Evolutionary conservation across 192 early-diverging fungal genomes (phyloP).

Genomic region (Dispira simplex): DNA sequence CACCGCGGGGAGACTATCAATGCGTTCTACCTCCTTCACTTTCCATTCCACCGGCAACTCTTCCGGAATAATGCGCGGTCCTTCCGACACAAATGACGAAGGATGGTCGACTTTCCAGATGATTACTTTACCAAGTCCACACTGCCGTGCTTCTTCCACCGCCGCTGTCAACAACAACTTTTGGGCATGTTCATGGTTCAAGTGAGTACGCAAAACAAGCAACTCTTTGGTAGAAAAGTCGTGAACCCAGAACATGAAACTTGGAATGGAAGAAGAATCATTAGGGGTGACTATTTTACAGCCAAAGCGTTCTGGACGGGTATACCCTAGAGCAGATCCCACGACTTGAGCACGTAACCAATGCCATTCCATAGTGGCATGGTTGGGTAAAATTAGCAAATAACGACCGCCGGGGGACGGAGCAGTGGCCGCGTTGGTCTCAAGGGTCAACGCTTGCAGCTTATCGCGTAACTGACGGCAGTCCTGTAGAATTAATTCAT

Average conservation of each 20-base stretch:
- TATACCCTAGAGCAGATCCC: neutral
- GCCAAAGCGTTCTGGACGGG: neutral
- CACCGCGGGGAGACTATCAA: neutral
- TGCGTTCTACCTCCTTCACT: neutral
- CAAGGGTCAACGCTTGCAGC: too few relatives aligned
- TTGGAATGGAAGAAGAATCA: neutral
- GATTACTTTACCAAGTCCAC: neutral
- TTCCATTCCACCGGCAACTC: neutral
- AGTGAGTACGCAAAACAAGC: neutral
- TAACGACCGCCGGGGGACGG: too few relatives aligned
- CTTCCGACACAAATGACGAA: neutral
- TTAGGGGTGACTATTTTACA: neutral
- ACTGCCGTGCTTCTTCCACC: neutral
- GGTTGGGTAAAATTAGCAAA: neutral
- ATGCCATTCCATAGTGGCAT: neutral
- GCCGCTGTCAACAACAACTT: neutral
- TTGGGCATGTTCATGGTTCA: neutral
- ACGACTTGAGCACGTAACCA: conserved; percentile 4
- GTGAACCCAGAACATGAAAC: conserved; percentile 4
- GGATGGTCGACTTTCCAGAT: neutral
- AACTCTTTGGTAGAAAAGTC: neutral
- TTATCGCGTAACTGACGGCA: too few relatives aligned
- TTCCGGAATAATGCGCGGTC: neutral
- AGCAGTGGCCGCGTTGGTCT: too few relatives aligned
- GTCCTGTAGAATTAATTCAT: too few relatives aligned